These are phyloP conservation scores for Naganishia onofrii DNA, from an alignment of 768 basidiomycete species.

Conservation along the genomic window DNA sequence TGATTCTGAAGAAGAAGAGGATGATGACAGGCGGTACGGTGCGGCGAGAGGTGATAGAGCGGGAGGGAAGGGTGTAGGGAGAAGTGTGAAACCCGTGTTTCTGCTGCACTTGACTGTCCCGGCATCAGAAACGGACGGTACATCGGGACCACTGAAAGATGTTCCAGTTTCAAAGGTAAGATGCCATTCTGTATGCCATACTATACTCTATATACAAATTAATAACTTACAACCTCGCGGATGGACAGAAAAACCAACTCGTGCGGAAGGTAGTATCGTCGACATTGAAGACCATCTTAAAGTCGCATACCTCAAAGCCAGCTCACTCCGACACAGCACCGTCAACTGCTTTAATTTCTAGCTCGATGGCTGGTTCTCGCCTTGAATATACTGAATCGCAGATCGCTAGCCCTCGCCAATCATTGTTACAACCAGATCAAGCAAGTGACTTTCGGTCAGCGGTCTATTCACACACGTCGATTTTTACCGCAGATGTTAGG, in stretches of 20 bases:
- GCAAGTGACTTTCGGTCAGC: background rate
- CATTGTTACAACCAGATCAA: background rate
- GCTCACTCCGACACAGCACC: background rate
- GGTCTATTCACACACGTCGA: too few relatives aligned
- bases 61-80: background rate
- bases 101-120: slow-evolving; percentile 3
- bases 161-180: background rate
- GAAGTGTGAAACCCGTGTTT: slow-evolving; percentile 15
- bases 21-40: background rate
- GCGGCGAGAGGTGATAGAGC: background rate
- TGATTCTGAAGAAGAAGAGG: background rate
- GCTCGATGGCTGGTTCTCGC: background rate
- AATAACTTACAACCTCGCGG: too few relatives aligned
- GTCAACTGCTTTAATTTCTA: background rate
- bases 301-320: background rate
- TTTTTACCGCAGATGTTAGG: background rate
- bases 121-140: background rate
- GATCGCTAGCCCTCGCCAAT: background rate
- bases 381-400: too few relatives aligned
- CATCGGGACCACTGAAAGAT: background rate
- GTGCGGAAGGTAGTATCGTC: background rate
- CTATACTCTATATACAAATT: too few relatives aligned
- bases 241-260: background rate
- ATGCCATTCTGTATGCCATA: background rate
- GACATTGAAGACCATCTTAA: slow-evolving; percentile 1